phyloP scores from a whole-genome alignment of 2,329 filamentous ascomycete species.

The Pseudogymnoascus sp. region DNA sequence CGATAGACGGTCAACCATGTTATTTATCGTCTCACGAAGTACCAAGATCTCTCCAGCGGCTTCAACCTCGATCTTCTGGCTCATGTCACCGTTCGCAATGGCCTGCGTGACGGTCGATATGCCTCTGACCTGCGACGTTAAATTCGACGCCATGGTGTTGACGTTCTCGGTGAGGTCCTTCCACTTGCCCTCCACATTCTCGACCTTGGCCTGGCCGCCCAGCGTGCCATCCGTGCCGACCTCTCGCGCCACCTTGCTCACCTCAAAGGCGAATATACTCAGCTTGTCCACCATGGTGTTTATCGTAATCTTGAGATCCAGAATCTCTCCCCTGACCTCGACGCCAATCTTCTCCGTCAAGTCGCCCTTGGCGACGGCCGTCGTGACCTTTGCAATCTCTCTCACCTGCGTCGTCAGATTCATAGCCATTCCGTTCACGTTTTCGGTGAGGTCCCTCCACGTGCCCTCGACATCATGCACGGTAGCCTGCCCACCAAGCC shows the following conservation, averaged over 20 bases:
- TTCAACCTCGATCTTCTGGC: constrained; percentile 89
- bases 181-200: constrained; percentile 96
- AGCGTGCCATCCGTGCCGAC: constrained; percentile 94
- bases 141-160: constrained; percentile 65
- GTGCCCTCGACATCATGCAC: constrained; percentile 96
- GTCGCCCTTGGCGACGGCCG: constrained; percentile 88
- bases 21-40: constrained; percentile 93
- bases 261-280: constrained; percentile 91
- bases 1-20: constrained; percentile 93
- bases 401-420: constrained; percentile 96
- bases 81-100: constrained; percentile 93
- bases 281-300: constrained; percentile 98
- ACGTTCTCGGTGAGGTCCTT: constrained; percentile 91
- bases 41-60: constrained; percentile 92
- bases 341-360: constrained; percentile 93
- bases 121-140: constrained; percentile 70
- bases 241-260: constrained; percentile 90
- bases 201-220: constrained; percentile 86
- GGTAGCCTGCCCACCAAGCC: constrained; percentile 87
- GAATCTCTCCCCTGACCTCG: constrained; percentile 86
- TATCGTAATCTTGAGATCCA: constrained; percentile 93
- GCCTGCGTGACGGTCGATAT: constrained; percentile 93
- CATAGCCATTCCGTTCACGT: constrained; percentile 98
- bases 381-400: constrained; percentile 95
- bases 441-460: constrained; percentile 91